phyloP scores from a whole-genome alignment of 1,284 basidiomycete species.

The Papiliotrema fonsecae region DNA sequence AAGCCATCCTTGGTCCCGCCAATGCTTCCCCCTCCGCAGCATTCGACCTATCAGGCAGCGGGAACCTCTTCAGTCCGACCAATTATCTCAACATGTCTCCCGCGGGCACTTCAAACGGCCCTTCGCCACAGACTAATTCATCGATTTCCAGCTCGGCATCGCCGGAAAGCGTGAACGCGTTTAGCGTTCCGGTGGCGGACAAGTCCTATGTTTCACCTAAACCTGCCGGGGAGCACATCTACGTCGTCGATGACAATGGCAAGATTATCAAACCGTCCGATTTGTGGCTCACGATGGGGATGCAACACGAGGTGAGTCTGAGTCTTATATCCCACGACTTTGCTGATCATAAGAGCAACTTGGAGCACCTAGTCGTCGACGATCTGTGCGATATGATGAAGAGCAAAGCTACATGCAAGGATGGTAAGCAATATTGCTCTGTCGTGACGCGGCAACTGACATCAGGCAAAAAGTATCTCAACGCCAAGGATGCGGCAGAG shows the following conservation, averaged over 20 bases:
- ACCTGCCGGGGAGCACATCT: constrained; percentile 16
- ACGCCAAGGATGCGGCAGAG: background rate
- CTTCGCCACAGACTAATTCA: constrained; percentile 12
- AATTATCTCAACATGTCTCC: constrained; percentile 47
- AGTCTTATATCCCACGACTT: background rate
- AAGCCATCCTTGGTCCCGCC: constrained; percentile 22
- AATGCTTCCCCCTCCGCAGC: constrained; percentile 18
- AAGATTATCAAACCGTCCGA: constrained; percentile 39
- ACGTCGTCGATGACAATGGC: constrained; percentile 36
- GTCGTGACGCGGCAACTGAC: too few species aligned
- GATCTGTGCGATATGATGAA: constrained; percentile 47
- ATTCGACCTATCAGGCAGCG: constrained; percentile 15
- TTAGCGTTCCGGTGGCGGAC: background rate
- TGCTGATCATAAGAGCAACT: constrained; percentile 11
- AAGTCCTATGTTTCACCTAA: background rate
- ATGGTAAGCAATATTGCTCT: constrained; percentile 28
- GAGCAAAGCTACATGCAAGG: constrained; percentile 42
- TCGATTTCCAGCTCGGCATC: constrained; percentile 14
- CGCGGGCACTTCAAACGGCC: constrained; percentile 2
- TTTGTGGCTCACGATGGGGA: constrained; percentile 38
- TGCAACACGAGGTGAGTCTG: constrained; percentile 26
- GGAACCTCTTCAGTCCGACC: constrained; percentile 32
- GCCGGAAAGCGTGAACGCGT: constrained; percentile 12
- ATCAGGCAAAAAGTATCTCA: constrained; percentile 6
- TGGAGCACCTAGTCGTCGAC: constrained; percentile 40